Conservation (phyloP, 1,139 yeast genomes). For the Pichia norvegensis region DNA sequence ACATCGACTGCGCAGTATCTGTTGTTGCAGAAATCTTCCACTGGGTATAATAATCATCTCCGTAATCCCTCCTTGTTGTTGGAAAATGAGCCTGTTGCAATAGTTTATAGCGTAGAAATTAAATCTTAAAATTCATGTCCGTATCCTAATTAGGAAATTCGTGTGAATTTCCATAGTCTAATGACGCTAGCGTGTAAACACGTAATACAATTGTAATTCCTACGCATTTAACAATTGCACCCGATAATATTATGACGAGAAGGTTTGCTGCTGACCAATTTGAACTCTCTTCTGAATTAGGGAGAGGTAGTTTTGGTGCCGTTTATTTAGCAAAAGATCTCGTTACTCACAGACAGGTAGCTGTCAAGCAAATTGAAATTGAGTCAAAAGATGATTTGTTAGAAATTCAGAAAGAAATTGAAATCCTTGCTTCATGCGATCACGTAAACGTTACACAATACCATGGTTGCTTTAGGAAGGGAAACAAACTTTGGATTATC, state of each 20-base stretch:
- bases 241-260: constrained; percentile 12
- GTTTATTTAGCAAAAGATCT: constrained; percentile 68
- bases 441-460: constrained; percentile 65
- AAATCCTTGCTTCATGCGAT: constrained; percentile 66
- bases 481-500: constrained; percentile 75
- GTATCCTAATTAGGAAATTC: not conserved
- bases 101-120: too few relatives aligned
- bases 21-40: not conserved
- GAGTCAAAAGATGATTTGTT: constrained; percentile 70
- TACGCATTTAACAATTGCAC: too few relatives aligned
- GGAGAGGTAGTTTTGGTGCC: constrained; percentile 84
- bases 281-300: constrained; percentile 66
- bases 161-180: too few relatives aligned
- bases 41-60: too few relatives aligned
- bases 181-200: too few relatives aligned
- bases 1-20: not conserved
- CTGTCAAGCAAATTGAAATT: constrained; percentile 67
- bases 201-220: not conserved
- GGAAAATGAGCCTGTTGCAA: too few relatives aligned
- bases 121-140: not conserved
- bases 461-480: constrained; percentile 73
- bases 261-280: constrained; percentile 41
- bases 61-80: too few relatives aligned
- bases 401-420: constrained; percentile 75
- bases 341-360: constrained; percentile 45